phyloP scores from a whole-genome alignment of 345 rosid species.

The Eucalyptus marginata region DNA sequence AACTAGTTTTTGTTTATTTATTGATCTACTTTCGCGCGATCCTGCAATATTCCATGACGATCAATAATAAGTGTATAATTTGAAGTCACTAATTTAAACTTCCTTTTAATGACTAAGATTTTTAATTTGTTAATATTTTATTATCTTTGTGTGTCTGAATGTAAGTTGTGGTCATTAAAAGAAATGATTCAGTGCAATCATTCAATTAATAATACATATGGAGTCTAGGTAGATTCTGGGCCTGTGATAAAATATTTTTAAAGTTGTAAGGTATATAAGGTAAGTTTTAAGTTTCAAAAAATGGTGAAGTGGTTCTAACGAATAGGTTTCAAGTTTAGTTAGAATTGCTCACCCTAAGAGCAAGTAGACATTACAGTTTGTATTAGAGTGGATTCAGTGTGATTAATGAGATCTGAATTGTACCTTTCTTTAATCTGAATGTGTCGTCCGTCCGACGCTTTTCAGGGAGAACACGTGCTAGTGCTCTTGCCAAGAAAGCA shows the following conservation, averaged over 20 bases:
- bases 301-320: too few relatives aligned
- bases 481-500: background rate
- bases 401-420: background rate
- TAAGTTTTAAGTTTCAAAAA: too few relatives aligned
- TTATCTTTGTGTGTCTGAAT: too few relatives aligned
- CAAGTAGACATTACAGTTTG: background rate
- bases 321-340: too few relatives aligned
- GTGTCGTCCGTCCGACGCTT: background rate
- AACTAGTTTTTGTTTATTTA: too few relatives aligned
- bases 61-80: too few relatives aligned
- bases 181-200: fast-evolving
- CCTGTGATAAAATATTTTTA: fast-evolving
- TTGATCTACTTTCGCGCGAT: fast-evolving
- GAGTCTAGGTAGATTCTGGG: too few relatives aligned
- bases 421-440: background rate
- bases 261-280: fast-evolving
- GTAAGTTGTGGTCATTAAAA: too few relatives aligned
- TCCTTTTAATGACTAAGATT: too few relatives aligned
- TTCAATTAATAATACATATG: too few relatives aligned
- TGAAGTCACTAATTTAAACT: too few relatives aligned
- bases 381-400: background rate
- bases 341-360: background rate
- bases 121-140: too few relatives aligned
- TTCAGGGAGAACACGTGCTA: background rate
- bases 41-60: fast-evolving